Evolutionary conservation across 2,329 filamentous ascomycete species (phyloP).

Genomic region (Sporothrix brasiliensis): DNA sequence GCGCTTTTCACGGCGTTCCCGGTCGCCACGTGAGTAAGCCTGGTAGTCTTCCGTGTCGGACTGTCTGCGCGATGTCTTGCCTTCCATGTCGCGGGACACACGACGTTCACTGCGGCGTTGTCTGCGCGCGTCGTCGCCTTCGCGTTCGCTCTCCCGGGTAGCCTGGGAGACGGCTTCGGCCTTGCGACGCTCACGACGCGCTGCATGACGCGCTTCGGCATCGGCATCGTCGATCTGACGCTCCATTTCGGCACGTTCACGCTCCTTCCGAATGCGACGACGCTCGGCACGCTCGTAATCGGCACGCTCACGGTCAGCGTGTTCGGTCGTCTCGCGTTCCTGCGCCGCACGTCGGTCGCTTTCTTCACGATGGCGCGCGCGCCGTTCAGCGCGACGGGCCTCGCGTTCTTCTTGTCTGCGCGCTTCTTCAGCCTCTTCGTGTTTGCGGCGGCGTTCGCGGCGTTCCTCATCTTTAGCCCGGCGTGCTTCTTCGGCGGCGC

Average conservation of each 20-base stretch:
- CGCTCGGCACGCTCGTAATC: conserved; percentile 56
- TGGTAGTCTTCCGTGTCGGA: conserved; percentile 50
- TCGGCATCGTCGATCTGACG: conserved; percentile 50
- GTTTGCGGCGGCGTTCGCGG: conserved; percentile 57
- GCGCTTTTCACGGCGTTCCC: conserved; percentile 41
- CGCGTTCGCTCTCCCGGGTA: conserved; percentile 40
- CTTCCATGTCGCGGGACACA: conserved; percentile 48
- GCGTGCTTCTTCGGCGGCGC: conserved; percentile 59
- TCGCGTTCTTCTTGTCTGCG: conserved; percentile 62
- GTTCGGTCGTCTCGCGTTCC: conserved; percentile 41
- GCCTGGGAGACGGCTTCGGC: conserved; percentile 42
- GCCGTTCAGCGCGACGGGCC: conserved; percentile 58
- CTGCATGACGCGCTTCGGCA: conserved; percentile 51
- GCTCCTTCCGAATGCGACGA: conserved; percentile 54
- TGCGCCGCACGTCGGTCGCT: conserved; percentile 47
- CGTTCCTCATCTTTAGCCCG: conserved; percentile 60
- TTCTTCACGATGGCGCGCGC: conserved; percentile 54
- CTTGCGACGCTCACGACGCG: conserved; percentile 53
- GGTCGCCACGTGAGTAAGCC: conserved; percentile 48
- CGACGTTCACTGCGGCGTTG: conserved; percentile 58
- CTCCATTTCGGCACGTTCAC: conserved; percentile 46
- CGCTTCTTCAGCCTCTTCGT: conserved; percentile 59
- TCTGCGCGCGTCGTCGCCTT: conserved; percentile 59
- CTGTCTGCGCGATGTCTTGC: conserved; percentile 48
- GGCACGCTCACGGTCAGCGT: conserved; percentile 32